phyloP scores from a whole-genome alignment of 768 basidiomycete species.

The Hygrocybe coccinea region DNA sequence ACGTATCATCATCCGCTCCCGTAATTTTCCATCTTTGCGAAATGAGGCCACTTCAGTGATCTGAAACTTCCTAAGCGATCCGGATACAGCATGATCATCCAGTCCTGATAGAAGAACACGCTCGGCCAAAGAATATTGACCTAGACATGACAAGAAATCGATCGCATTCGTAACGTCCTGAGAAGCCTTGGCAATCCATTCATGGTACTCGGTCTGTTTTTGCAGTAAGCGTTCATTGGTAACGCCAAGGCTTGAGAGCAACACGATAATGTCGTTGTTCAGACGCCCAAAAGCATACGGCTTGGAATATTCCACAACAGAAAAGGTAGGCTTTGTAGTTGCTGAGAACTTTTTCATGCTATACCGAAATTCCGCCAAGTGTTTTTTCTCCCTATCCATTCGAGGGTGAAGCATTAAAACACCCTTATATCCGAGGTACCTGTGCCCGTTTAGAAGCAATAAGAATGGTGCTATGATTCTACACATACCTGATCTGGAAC shows the following conservation, averaged over 20 bases:
- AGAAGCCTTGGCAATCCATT: conserved; percentile 52
- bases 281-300: conserved; percentile 62
- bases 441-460: conserved; percentile 16
- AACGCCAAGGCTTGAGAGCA: conserved; percentile 60
- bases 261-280: conserved; percentile 66
- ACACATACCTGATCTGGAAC: conserved; percentile 56
- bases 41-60: conserved; percentile 48
- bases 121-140: conserved; percentile 47
- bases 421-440: conserved; percentile 69
- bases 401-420: conserved; percentile 63
- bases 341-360: conserved; percentile 70
- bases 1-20: conserved; percentile 56
- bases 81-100: conserved; percentile 38
- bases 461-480: no score
- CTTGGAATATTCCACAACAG: conserved; percentile 58
- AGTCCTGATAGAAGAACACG: conserved; percentile 51
- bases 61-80: conserved; percentile 43
- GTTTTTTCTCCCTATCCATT: conserved; percentile 44
- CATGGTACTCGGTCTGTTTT: conserved; percentile 56
- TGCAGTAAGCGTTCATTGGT: conserved; percentile 47
- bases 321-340: conserved; percentile 54
- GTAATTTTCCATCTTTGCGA: conserved; percentile 44
- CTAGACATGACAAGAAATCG: conserved; percentile 52
- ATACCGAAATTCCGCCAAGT: conserved; percentile 54
- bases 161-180: conserved; percentile 42